Evolutionary conservation across 495 filamentous ascomycete genomes (phyloP), one percentile per base, ranked within the genome.

Genomic region (Bacidia rubella): DNA sequence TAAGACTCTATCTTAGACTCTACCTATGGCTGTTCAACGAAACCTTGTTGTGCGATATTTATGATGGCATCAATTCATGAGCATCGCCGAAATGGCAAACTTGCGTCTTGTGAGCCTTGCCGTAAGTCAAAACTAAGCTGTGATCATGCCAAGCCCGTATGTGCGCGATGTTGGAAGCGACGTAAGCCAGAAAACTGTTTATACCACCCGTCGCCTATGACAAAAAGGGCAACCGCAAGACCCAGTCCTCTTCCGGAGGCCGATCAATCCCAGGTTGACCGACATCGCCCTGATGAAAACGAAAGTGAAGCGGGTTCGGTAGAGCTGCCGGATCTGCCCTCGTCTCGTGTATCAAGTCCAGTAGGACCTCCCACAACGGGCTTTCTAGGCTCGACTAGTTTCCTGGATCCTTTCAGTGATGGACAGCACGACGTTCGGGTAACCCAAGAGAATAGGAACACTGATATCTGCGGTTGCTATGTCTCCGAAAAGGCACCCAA

Each of bases 301-400:
- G n/a, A n/a, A n/a, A n/a, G n/a, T n/a, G n/a, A n/a, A n/a, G n/a
- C n/a, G n/a, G n/a, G n/a, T n/a, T n/a, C n/a, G n/a, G n/a, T n/a
- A n/a, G n/a, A n/a, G n/a, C n/a, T n/a, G n/a, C n/a, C n/a, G n/a
- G n/a, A n/a, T n/a, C n/a, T n/a, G n/a, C n/a, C n/a, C n/a, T n/a
- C n/a, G n/a, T n/a, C n/a, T n/a, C n/a, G n/a, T n/a, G 15, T 35
- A 15, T 35, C 29, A 15, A 35, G 15, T 47, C 44, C 9, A 7
- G 11, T 47, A 2, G 21, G n/a, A 22, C 44, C 17, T 47, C 21
- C 44, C 15, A 21, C 44, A 3, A 62, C 70, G 12, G 74, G 74
- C 2, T 77, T 75, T 53, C 57, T 78, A 17, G 74, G 74, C 19
- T 71, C 70, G 7, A 77, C 71, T 0, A 77, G 74, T 51, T 76